Evolutionary conservation across 2,329 filamentous ascomycete genomes (phyloP).

Genomic region (Apiospora pterosperma): DNA sequence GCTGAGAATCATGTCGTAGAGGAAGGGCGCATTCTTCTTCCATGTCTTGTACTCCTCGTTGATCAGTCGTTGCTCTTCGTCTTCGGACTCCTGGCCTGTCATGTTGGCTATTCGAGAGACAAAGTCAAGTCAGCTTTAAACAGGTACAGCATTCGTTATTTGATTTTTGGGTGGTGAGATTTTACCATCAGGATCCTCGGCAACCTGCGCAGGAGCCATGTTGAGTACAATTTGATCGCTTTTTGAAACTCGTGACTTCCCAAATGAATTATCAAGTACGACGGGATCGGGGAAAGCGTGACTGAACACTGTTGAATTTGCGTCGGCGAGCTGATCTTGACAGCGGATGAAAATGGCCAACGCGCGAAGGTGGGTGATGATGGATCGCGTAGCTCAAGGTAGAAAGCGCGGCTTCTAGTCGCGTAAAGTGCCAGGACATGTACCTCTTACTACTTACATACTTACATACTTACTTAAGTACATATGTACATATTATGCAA

Average conservation of each 20-base stretch:
- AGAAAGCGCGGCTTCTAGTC: slow-evolving; percentile 1
- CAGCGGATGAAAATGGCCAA: neutral
- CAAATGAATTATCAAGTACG: neutral
- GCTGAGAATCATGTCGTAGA: slow-evolving; percentile 94
- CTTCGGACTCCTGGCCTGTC: slow-evolving; percentile 61
- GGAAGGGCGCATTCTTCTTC: slow-evolving; percentile 99
- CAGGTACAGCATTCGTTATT: neutral
- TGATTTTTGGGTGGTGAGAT: neutral
- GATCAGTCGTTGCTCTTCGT: slow-evolving; percentile 80
- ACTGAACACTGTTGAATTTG: neutral
- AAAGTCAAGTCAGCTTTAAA: slow-evolving; percentile 12
- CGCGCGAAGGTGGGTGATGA: neutral
- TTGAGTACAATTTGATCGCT: slow-evolving; percentile 1
- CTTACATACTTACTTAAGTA: neutral
- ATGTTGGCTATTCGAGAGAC: slow-evolving; percentile 41
- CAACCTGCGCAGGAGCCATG: slow-evolving; percentile 47
- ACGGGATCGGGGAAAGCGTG: neutral
- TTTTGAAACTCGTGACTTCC: neutral
- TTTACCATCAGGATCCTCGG: slow-evolving; percentile 49
- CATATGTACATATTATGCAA: neutral
- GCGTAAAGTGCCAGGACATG: neutral
- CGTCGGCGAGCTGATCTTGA: neutral
- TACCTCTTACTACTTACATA: neutral
- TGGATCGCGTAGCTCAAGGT: neutral
- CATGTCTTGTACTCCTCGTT: slow-evolving; percentile 99